Evolutionary conservation across 495 filamentous ascomycete genomes (phyloP).

Genomic region (Patellaria atrata): DNA sequence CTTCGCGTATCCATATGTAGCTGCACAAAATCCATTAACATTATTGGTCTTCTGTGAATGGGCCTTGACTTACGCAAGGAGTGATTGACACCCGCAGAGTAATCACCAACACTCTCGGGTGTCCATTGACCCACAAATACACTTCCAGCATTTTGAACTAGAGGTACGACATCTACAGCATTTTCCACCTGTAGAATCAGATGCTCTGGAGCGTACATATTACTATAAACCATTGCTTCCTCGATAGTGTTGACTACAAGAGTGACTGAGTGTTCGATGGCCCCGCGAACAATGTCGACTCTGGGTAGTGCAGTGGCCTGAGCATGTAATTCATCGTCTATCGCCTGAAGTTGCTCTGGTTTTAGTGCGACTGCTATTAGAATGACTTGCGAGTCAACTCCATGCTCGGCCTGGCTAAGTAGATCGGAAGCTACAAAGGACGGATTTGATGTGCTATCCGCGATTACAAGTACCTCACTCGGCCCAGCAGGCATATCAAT

Average conservation of each 20-base stretch:
- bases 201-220: conserved; percentile 94
- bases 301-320: conserved; percentile 83
- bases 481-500: conserved; percentile 99
- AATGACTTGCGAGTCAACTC: conserved; percentile 87
- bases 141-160: conserved; percentile 87
- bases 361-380: conserved; percentile 71
- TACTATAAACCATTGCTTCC: conserved; percentile 78
- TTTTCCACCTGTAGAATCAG: conserved; percentile 78
- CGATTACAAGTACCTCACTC: conserved; percentile 89
- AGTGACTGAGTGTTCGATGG: conserved; percentile 81
- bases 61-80: conserved; percentile 62
- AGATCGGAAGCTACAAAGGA: conserved; percentile 93
- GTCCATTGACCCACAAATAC: conserved; percentile 95
- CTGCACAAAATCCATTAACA: conserved; percentile 29
- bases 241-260: conserved; percentile 64
- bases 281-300: conserved; percentile 84
- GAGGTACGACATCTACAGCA: conserved; percentile 52
- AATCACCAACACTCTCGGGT: conserved; percentile 92
- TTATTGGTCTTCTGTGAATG: neutral
- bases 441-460: conserved; percentile 79
- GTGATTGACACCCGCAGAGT: conserved; percentile 95
- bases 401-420: conserved; percentile 91
- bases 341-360: conserved; percentile 55
- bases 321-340: conserved; percentile 78
- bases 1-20: conserved; percentile 93